Conservation (phyloP, 768 basidiomycete genomes). For the Amyloporia xantha region DNA sequence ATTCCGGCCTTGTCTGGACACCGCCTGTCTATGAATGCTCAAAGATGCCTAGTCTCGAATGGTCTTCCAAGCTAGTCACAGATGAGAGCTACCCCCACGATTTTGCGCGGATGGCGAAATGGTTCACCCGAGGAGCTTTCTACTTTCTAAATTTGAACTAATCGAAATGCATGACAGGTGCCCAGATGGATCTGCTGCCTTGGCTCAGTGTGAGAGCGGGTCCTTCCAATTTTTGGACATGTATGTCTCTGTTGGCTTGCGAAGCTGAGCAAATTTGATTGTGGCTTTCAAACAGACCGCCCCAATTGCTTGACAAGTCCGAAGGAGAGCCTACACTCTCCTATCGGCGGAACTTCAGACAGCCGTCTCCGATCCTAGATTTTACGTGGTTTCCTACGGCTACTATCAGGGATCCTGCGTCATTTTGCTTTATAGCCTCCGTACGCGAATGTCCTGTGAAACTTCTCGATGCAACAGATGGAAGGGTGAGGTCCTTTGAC, state of each 20-base stretch:
- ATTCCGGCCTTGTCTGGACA: no score
- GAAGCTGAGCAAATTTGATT: not conserved
- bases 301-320: slow-evolving; percentile 1
- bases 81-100: slow-evolving; percentile 30
- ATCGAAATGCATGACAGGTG: slow-evolving; percentile 42
- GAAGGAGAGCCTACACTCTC: not conserved
- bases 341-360: slow-evolving; percentile 21
- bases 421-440: slow-evolving; percentile 80
- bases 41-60: slow-evolving; percentile 6
- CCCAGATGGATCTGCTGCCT: slow-evolving; percentile 61
- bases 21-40: slow-evolving; percentile 27
- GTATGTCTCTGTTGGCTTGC: slow-evolving; percentile 30
- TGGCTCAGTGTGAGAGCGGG: slow-evolving; percentile 69
- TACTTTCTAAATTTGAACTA: no score
- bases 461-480: slow-evolving; percentile 72
- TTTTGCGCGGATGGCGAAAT: slow-evolving; percentile 51
- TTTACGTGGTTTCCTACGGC: slow-evolving; percentile 85
- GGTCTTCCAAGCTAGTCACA: slow-evolving; percentile 10
- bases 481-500: slow-evolving; percentile 45
- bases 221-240: slow-evolving; percentile 47
- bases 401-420: slow-evolving; percentile 43
- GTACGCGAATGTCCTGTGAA: slow-evolving; percentile 83
- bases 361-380: slow-evolving; percentile 71
- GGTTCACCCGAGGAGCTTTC: no score
- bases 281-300: slow-evolving; percentile 1